phyloP scores from a whole-genome alignment of 805 yeast genomes.

The Yueomyces sp. region DNA sequence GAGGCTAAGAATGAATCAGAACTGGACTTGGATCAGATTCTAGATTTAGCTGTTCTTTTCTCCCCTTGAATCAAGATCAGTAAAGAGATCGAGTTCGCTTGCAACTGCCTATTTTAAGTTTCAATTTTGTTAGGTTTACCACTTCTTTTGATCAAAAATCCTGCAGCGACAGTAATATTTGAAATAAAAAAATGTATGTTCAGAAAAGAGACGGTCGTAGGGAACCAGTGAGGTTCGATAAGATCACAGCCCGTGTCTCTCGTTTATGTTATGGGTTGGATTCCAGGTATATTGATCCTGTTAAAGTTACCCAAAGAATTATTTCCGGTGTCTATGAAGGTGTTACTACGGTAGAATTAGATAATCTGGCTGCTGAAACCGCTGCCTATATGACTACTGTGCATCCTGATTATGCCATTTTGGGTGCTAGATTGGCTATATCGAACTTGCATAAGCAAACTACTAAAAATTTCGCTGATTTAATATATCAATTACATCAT shows the following conservation, averaged over 20 bases:
- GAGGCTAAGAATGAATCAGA: no score
- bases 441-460: constrained; percentile 93
- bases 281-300: constrained; percentile 85
- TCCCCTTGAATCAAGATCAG: no score
- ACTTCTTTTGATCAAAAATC: neutral
- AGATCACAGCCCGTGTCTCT: constrained; percentile 89
- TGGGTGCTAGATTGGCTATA: constrained; percentile 92
- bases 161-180: neutral
- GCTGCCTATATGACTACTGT: constrained; percentile 96
- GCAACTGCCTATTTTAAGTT: no score
- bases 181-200: constrained; percentile 47
- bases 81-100: no score
- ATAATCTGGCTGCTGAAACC: constrained; percentile 83
- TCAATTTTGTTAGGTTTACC: no score
- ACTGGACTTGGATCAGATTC: no score
- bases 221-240: constrained; percentile 91
- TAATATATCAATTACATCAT: constrained; percentile 54
- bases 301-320: constrained; percentile 88
- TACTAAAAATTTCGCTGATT: constrained; percentile 71
- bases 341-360: constrained; percentile 83
- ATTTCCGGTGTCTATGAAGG: constrained; percentile 96
- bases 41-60: no score
- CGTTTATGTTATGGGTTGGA: constrained; percentile 92
- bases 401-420: constrained; percentile 93
- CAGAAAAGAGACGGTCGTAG: constrained; percentile 86